Base-by-base conservation (phyloP, 495 filamentous ascomycete genomes). In the Stereocaulon alpinum region DNA sequence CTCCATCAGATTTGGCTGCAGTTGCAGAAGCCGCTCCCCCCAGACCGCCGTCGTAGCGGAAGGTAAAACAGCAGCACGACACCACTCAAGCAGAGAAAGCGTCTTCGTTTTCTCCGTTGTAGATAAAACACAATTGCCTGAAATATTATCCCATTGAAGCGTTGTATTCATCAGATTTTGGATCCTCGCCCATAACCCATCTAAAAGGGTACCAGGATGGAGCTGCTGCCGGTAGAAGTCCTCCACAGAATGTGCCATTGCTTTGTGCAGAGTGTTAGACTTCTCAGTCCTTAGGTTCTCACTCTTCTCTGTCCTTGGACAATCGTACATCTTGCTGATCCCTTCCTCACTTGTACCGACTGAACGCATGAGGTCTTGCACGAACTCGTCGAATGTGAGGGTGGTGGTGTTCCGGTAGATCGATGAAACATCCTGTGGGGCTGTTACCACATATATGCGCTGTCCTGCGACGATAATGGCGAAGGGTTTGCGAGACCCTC, bases 31-130 rank as follows among this genome's bases (percentile, higher is more conserved):
- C 6, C 18, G 18, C 37, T 70, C 63, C 4, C 44, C 7, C 68
- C 70, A 55, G 64, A 72, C 68, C 15, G 66, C 34, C 7, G 30
- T 40, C 9, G 64, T 63, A 24, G 60, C 63, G 3, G 60, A 64
- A 47, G 62, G 47, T 2, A 70, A 17, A 9, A 72, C 55, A 17
- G 63, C 56, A 11, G 66, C 42, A 24, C 27, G 20, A 27, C 22
- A 57, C 55, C 58, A 63, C 1, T 29, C 41, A 15, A 59, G 34
- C 12, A 56, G 30, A 12, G 58, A 65, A 6, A 63, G 9, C 20
- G 22, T 50, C 12, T 24, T 37, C 15, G 43, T 24, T 4, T 17
- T 50, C 14, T 44, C 18, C 10, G 40, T 41, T n/a, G 6, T 18
- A 45, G 29, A 41, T 15, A 22, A 29, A 29, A 29, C 17, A 29